A percentile compares a stretch with the other conserved stretches of the same genome.
phyloP scores from a whole-genome alignment of 2,329 filamentous ascomycete genomes.

The Camillea tinctor region DNA sequence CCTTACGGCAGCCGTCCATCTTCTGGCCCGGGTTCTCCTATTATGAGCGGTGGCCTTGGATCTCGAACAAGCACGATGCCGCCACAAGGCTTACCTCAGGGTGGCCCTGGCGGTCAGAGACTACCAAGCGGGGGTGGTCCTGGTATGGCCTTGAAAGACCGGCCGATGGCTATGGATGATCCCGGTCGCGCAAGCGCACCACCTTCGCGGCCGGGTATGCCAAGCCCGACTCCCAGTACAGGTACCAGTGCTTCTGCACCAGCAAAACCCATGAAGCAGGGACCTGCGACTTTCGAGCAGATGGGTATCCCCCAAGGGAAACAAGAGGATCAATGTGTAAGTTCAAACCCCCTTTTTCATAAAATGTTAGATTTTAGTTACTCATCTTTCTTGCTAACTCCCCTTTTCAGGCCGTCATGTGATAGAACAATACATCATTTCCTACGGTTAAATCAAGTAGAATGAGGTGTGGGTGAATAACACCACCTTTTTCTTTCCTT shows the following conservation, averaged over 20 bases:
- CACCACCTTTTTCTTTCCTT: background rate
- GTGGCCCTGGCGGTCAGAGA: conserved; percentile 25
- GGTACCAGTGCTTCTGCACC: conserved; percentile 28
- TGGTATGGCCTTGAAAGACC: conserved; percentile 27
- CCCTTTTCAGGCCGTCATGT: background rate
- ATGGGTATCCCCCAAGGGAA: conserved; percentile 91
- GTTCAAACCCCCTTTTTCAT: conserved; percentile 29
- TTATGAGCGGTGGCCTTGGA: conserved; percentile 30
- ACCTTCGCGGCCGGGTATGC: conserved; percentile 24
- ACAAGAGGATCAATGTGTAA: conserved; percentile 87
- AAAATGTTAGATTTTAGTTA: background rate
- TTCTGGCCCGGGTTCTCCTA: conserved; percentile 23
- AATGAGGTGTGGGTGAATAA: background rate
- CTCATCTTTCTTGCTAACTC: background rate
- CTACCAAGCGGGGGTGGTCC: conserved; percentile 21
- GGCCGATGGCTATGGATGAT: conserved; percentile 22
- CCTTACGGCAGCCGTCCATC: conserved; percentile 27
- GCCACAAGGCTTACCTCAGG: conserved; percentile 28
- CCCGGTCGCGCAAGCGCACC: conserved; percentile 38
- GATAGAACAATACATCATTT: background rate
- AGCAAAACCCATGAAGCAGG: conserved; percentile 50
- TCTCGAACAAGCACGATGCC: conserved; percentile 24
- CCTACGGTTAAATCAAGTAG: background rate
- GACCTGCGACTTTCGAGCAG: conserved; percentile 94
- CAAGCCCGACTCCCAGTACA: conserved; percentile 30